Evolutionary conservation across 441 rosid species (phyloP).

Genomic region (Melastoma candidum): DNA sequence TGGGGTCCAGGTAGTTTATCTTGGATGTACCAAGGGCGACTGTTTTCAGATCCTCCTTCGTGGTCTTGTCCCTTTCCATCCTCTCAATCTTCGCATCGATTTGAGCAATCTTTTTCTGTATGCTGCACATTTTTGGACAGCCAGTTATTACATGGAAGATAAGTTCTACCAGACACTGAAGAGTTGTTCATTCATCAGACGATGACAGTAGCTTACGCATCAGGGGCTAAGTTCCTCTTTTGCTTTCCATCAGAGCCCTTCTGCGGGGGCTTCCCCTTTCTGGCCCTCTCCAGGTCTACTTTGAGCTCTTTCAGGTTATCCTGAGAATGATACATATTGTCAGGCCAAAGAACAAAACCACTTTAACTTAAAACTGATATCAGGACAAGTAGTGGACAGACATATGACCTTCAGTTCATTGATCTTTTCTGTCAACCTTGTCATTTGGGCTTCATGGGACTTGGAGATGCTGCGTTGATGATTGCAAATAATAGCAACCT

Average conservation of each 20-base stretch:
- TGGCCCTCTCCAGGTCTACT: constrained; percentile 78
- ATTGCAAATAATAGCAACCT: constrained; percentile 99
- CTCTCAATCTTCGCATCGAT: constrained; percentile 68
- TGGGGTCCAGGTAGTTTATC: constrained; percentile 95
- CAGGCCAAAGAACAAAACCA: not conserved
- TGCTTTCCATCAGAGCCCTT: constrained; percentile 83
- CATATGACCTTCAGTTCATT: constrained; percentile 68
- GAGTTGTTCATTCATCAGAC: constrained; percentile 2
- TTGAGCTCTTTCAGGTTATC: constrained; percentile 53
- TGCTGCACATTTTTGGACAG: constrained; percentile 26
- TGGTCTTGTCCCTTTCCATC: constrained; percentile 74
- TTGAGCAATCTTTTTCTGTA: constrained; percentile 66
- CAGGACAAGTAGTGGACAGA: constrained; percentile 4
- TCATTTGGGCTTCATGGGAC: constrained; percentile 82
- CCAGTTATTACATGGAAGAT: constrained; percentile 2
- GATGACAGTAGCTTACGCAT: constrained; percentile 48
- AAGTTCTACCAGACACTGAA: not conserved
- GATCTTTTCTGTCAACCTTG: constrained; percentile 72
- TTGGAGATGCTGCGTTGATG: constrained; percentile 95
- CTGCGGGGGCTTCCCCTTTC: constrained; percentile 84
- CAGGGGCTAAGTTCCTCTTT: constrained; percentile 80
- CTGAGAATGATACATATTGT: constrained; percentile 21
- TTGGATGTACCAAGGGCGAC: constrained; percentile 97
- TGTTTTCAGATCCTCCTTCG: constrained; percentile 89
- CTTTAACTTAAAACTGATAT: no score